Evolutionary conservation across 805 yeast species (phyloP), one percentile per base, ranked within the genome.

Genomic region (Lipomyces starkeyi): DNA sequence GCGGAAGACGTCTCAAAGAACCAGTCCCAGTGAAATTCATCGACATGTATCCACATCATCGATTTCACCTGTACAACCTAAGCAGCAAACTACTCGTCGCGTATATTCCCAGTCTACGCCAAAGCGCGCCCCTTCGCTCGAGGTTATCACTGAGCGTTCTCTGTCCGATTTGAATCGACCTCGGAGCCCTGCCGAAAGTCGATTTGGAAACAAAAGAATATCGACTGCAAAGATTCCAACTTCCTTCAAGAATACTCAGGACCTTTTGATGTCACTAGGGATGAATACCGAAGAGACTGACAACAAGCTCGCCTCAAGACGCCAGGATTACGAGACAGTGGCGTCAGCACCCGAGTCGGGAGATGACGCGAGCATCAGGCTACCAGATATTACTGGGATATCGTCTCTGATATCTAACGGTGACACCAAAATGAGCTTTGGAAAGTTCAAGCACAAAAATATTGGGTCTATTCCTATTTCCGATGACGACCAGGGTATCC

Each of bases 361-460:
- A 6, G 35, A 52, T 17, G n/a, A 32, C 35, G 22, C 49, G 49
- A 61, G 64, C 53, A 35, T 68, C 37, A 25, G 25, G 13, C 29
- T 70, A 32, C 73, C 73, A 14, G 73, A 70, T 53, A 63, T 70
- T 40, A 70, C 73, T 14, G 72, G 67, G n/a, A 64, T 70, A 20
- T 55, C 73, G 7, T 62, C 72, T 1, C 37, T 70, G 49, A 35
- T 70, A 25, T 65, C 69, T 11, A 57, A 22, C 7, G 72, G 62
- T 27, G 55, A 57, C 13, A 58, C 64, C 9, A 22, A 55, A 14
- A 34, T 52, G n/a, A 54, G 53, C 40, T n/a, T 56, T 43, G 35
- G 20, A 9, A 37, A 52, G 40, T 22, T 35, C 20, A 60, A 34
- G 53, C 72, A 69, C 47, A 58, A 55, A 35, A 54, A 37, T 11